Conservation (phyloP, 306 rosid genomes). For the Fragaria vesca region DNA sequence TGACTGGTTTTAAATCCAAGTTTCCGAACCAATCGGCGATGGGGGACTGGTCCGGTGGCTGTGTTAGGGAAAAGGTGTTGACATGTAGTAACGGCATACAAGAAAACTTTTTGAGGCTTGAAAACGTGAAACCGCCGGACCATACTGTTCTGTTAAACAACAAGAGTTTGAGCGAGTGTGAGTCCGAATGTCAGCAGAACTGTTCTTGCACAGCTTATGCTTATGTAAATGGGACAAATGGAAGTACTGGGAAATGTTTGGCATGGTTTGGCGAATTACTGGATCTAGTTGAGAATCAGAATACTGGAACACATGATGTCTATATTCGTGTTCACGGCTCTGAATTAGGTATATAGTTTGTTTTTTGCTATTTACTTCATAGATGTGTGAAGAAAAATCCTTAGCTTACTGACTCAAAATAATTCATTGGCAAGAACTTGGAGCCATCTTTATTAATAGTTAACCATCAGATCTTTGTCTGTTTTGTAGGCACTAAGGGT, state of each 20-base stretch:
- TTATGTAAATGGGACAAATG: background rate
- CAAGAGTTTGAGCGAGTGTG: constrained; percentile 28
- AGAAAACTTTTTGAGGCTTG: background rate
- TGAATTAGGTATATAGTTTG: background rate
- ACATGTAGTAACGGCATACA: constrained; percentile 17
- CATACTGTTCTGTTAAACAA: background rate
- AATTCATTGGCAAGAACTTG: background rate
- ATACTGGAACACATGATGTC: background rate
- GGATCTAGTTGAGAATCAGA: background rate
- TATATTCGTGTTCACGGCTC: background rate
- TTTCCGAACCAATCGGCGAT: background rate
- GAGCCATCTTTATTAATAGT: background rate
- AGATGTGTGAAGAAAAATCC: background rate
- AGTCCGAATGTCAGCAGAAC: background rate
- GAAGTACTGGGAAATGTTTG: background rate
- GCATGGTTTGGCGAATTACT: constrained; percentile 15
- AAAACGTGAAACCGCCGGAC: constrained; percentile 1
- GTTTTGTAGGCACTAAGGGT: background rate
- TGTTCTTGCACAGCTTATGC: constrained; percentile 72
- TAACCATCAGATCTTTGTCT: background rate
- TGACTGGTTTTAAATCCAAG: background rate
- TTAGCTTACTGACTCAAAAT: background rate
- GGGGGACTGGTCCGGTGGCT: constrained; percentile 37
- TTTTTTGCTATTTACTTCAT: background rate
- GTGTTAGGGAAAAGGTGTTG: constrained; percentile 33